Conservation (phyloP, 2,329 filamentous ascomycete genomes). For the Berkeleyomyces basicola region DNA sequence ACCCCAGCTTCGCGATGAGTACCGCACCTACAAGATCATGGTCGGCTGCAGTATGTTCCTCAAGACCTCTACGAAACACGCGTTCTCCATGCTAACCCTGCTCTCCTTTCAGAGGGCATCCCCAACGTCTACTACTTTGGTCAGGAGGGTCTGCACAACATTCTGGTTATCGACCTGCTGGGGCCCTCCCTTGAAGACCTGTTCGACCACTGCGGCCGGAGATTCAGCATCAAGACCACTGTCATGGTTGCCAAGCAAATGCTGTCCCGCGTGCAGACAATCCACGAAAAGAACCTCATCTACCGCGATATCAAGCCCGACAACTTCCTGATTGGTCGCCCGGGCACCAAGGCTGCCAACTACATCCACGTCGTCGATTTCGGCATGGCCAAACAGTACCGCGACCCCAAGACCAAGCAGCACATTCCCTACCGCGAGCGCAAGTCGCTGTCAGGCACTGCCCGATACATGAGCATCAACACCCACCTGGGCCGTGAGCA, state of each 20-base stretch:
- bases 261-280: constrained; percentile 81
- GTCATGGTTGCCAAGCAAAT: constrained; percentile 99
- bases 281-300: constrained; percentile 98
- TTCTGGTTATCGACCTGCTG: constrained; percentile 91
- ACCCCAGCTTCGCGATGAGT: constrained; percentile 93
- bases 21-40: constrained; percentile 97
- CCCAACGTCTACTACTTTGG: constrained; percentile 99
- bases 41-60: constrained; percentile 85
- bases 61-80: constrained; percentile 5
- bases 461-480: constrained; percentile 99
- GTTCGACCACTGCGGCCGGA: constrained; percentile 90
- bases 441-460: constrained; percentile 91
- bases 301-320: constrained; percentile 99
- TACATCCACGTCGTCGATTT: constrained; percentile 98
- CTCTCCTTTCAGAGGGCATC: constrained; percentile 56
- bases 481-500: constrained; percentile 94
- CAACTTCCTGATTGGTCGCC: constrained; percentile 93
- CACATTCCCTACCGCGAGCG: constrained; percentile 95
- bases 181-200: constrained; percentile 90
- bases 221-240: constrained; percentile 93
- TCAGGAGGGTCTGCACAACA: constrained; percentile 96
- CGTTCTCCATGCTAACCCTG: not conserved
- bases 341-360: constrained; percentile 84
- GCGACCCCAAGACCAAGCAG: constrained; percentile 96
- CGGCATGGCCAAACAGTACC: constrained; percentile 98